phyloP scores from a whole-genome alignment of 2,329 filamentous ascomycete genomes.

The Didymella exigua region DNA sequence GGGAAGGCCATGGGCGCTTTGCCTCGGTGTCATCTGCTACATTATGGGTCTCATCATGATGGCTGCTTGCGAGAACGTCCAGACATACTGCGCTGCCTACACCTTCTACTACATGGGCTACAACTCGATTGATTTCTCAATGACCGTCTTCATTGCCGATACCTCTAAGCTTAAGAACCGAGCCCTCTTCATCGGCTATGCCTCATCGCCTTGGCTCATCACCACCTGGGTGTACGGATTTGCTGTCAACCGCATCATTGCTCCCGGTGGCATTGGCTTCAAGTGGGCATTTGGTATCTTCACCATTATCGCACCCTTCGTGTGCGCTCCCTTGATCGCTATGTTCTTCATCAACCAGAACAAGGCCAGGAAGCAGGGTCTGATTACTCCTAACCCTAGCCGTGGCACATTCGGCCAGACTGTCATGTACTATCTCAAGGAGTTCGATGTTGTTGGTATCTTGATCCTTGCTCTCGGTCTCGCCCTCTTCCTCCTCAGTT shows the following conservation, averaged over 20 bases:
- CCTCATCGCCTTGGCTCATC: conserved; percentile 40
- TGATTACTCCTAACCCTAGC: conserved; percentile 54
- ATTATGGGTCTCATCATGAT: conserved; percentile 65
- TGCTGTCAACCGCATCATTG: conserved; percentile 49
- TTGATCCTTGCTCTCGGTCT: conserved; percentile 66
- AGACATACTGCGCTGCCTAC: conserved; percentile 67
- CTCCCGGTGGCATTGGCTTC: conserved; percentile 58
- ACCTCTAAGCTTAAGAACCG: conserved; percentile 67
- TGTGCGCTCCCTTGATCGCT: conserved; percentile 66
- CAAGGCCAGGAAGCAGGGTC: conserved; percentile 64
- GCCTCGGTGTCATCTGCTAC: conserved; percentile 41
- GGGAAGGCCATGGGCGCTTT: conserved; percentile 48
- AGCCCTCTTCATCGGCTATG: conserved; percentile 65
- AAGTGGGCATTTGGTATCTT: conserved; percentile 73
- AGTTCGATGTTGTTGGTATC: conserved; percentile 69
- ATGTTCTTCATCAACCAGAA: conserved; percentile 63
- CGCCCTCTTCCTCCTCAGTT: conserved; percentile 70
- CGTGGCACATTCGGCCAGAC: conserved; percentile 56
- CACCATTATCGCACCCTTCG: conserved; percentile 66
- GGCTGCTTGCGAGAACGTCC: conserved; percentile 66
- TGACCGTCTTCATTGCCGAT: conserved; percentile 72
- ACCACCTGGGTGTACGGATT: conserved; percentile 40
- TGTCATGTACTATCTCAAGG: conserved; percentile 61
- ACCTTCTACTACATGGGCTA: conserved; percentile 70
- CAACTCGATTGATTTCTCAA: conserved; percentile 65